These are phyloP conservation scores for Syncephalastrum sp. DNA, from an alignment of 371 early-diverging fungal genomes.

Conservation along the genomic window DNA sequence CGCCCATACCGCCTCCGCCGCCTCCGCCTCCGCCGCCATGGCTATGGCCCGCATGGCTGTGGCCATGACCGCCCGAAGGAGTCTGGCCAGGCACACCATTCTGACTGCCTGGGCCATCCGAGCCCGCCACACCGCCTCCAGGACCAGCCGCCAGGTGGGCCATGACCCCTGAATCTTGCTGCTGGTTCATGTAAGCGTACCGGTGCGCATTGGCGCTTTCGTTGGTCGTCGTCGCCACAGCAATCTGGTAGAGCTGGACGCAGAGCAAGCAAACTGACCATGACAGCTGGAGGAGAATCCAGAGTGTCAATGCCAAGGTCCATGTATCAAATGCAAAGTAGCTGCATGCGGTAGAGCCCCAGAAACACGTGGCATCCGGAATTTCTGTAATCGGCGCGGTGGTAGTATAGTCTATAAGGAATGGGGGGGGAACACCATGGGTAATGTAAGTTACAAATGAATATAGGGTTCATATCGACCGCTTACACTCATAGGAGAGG, in stretches of 20 bases:
- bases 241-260: conserved; percentile 80
- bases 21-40: conserved; percentile 6
- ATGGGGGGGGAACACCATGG: background rate
- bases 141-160: conserved; percentile 37
- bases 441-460: background rate
- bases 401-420: conserved; percentile 7
- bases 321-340: conserved; percentile 75
- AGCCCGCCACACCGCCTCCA: conserved; percentile 19
- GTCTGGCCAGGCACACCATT: background rate
- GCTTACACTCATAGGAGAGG: conserved; percentile 69
- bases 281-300: conserved; percentile 70
- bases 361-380: conserved; percentile 56
- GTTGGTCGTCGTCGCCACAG: conserved; percentile 84
- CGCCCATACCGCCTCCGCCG: conserved; percentile 2
- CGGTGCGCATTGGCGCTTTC: conserved; percentile 77
- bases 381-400: conserved; percentile 32
- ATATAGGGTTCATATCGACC: background rate
- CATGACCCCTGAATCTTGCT: conserved; percentile 34
- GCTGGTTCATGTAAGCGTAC: conserved; percentile 50
- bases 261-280: conserved; percentile 81
- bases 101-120: conserved; percentile 4
- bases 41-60: conserved; percentile 10
- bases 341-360: conserved; percentile 65
- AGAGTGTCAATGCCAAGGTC: conserved; percentile 65
- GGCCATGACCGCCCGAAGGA: conserved; percentile 12